Evolutionary conservation across 257 asterid species (phyloP).

Genomic region (Ilex asprella): DNA sequence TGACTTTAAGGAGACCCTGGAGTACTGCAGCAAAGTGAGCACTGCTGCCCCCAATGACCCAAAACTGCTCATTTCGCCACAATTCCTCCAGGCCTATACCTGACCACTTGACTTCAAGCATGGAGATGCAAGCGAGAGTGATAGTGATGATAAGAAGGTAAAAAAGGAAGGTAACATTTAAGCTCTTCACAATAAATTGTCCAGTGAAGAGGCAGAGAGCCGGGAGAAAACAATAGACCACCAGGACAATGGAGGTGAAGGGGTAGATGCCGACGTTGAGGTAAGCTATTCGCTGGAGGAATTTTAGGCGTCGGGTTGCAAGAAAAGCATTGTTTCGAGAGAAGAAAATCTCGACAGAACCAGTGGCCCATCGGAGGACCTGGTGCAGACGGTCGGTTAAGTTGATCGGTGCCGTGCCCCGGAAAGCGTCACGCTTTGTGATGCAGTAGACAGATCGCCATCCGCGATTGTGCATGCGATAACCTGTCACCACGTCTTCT

Average conservation of each 20-base stretch:
- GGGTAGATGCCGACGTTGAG: conserved; percentile 96
- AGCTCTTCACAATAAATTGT: conserved; percentile 69
- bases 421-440: conserved; percentile 88
- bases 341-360: conserved; percentile 95
- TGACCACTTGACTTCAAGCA: conserved; percentile 94
- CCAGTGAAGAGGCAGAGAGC: conserved; percentile 85
- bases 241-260: conserved; percentile 83
- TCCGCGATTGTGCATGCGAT: conserved; percentile 99
- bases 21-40: conserved; percentile 83
- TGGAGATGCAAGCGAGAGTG: conserved; percentile 58
- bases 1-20: conserved; percentile 78
- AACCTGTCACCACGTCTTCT: conserved; percentile 96
- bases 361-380: conserved; percentile 97
- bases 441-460: conserved; percentile 94
- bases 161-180: conserved; percentile 45
- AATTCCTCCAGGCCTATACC: conserved; percentile 82
- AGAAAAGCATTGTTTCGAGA: conserved; percentile 72
- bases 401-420: conserved; percentile 92
- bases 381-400: conserved; percentile 95
- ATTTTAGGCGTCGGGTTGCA: conserved; percentile 80
- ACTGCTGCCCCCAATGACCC: conserved; percentile 90
- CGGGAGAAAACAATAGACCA: conserved; percentile 82
- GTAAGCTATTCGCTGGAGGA: conserved; percentile 84
- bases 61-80: conserved; percentile 97
- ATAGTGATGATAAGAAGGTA: conserved; percentile 68